A percentile compares a stretch with the other conserved stretches of the same genome.
Evolutionary conservation across 345 rosid genomes (phyloP).

Genomic region (Barbarea vulgaris): DNA sequence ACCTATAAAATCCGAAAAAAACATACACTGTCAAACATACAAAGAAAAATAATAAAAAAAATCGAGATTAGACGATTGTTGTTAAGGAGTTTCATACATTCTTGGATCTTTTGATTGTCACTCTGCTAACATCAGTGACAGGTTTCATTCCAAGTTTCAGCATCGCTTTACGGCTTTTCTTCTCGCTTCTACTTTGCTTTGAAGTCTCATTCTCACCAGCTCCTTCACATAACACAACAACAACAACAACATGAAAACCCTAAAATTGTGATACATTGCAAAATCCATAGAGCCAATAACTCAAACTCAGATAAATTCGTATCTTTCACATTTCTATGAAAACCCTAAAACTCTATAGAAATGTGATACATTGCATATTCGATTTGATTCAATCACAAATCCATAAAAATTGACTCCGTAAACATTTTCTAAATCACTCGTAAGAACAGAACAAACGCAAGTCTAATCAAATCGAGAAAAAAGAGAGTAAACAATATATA

Average conservation of each 20-base stretch:
- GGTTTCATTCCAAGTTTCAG: constrained; percentile 87
- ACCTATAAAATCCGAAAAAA: constrained; percentile 50
- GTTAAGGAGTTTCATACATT: constrained; percentile 43
- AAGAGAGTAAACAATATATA: constrained; percentile 5
- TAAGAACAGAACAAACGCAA: background rate
- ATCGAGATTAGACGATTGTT: background rate
- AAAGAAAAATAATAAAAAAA: background rate
- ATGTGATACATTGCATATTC: too few relatives aligned
- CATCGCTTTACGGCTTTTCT: constrained; percentile 88
- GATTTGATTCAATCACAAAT: constrained; percentile 20
- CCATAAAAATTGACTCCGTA: background rate
- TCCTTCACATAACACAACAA: constrained; percentile 11
- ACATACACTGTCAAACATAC: background rate
- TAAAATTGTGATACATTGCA: background rate
- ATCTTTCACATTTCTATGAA: background rate
- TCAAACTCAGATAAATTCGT: background rate
- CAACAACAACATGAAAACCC: constrained; percentile 12
- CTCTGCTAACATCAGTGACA: constrained; percentile 77
- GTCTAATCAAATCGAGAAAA: constrained; percentile 12
- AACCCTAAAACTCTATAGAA: background rate
- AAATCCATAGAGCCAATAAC: background rate
- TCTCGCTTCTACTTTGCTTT: constrained; percentile 88
- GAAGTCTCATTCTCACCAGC: constrained; percentile 73
- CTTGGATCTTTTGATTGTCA: constrained; percentile 84
- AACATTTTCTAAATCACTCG: background rate